These are phyloP conservation scores for Anisodus tanguticus DNA, from an alignment of 257 asterid genomes.

Conservation along the genomic window DNA sequence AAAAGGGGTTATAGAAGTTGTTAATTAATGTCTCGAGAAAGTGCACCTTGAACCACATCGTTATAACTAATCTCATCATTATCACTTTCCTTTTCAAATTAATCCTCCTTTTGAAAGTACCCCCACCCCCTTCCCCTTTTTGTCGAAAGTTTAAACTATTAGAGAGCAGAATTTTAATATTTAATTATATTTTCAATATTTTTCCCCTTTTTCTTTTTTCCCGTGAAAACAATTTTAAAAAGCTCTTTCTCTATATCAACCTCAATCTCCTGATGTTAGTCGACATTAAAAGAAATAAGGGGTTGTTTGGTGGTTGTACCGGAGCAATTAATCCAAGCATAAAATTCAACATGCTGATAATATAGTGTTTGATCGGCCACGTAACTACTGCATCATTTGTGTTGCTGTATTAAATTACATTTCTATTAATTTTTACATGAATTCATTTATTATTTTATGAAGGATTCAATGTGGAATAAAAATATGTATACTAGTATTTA, in stretches of 20 bases:
- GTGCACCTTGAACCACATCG: background rate
- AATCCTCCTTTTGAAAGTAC: background rate
- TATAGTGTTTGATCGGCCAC: background rate
- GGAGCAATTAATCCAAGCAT: background rate
- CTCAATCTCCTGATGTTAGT: background rate
- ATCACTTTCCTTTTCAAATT: conserved; percentile 9
- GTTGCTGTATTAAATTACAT: background rate
- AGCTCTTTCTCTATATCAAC: background rate
- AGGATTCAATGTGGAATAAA: background rate
- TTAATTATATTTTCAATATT: too few species aligned
- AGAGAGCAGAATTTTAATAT: too few species aligned
- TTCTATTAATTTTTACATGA: background rate
- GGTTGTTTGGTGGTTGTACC: background rate
- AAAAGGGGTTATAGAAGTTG: background rate
- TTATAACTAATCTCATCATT: conserved; percentile 1
- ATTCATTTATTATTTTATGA: background rate
- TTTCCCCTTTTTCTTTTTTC: background rate
- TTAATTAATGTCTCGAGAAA: background rate
- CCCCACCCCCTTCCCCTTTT: too few species aligned
- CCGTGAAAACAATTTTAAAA: background rate
- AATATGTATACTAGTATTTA: background rate
- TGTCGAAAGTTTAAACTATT: too few species aligned
- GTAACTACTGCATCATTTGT: background rate
- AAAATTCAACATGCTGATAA: background rate
- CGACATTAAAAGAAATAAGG: background rate